phyloP scores from a whole-genome alignment of 768 basidiomycete genomes.

The Termitomyces sp. region DNA sequence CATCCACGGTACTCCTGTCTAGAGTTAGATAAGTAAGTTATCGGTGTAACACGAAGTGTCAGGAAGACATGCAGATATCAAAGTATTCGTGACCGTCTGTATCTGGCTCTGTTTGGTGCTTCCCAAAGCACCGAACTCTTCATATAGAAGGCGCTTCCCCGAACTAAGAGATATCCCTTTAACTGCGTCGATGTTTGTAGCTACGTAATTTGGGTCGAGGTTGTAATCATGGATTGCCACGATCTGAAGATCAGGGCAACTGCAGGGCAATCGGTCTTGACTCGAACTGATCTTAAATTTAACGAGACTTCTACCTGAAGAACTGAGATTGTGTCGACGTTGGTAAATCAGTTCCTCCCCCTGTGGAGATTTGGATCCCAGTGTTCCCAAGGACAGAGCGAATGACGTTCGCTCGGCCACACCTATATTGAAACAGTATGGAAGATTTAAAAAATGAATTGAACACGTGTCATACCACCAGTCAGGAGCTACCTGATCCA shows the following conservation, averaged over 20 bases:
- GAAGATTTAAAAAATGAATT: background rate
- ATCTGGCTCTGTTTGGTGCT: slow-evolving; percentile 33
- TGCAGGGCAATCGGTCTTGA: background rate
- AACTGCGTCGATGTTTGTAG: slow-evolving; percentile 32
- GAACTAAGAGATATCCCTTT: slow-evolving; percentile 30
- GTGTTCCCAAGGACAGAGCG: slow-evolving; percentile 21
- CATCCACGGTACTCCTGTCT: slow-evolving; percentile 23
- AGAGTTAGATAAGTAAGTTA: background rate
- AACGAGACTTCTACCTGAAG: slow-evolving; percentile 14
- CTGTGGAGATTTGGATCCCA: slow-evolving; percentile 22
- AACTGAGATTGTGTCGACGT: slow-evolving; percentile 21
- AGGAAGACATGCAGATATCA: slow-evolving; percentile 25
- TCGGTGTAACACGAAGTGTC: background rate
- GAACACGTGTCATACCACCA: slow-evolving; percentile 16
- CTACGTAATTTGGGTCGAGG: slow-evolving; percentile 38
- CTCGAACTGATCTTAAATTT: background rate
- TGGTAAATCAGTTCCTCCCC: slow-evolving; percentile 22
- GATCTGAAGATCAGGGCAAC: slow-evolving; percentile 19
- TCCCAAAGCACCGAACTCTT: slow-evolving; percentile 32
- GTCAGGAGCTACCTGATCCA: slow-evolving; percentile 22
- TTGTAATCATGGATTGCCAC: slow-evolving; percentile 30
- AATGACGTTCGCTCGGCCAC: slow-evolving; percentile 18
- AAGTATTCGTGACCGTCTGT: slow-evolving; percentile 30
- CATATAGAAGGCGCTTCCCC: slow-evolving; percentile 31
- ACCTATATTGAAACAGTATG: slow-evolving; percentile 4